Base-by-base conservation (phyloP, 2,329 filamentous ascomycete genomes). In the Calycina herbarum region DNA sequence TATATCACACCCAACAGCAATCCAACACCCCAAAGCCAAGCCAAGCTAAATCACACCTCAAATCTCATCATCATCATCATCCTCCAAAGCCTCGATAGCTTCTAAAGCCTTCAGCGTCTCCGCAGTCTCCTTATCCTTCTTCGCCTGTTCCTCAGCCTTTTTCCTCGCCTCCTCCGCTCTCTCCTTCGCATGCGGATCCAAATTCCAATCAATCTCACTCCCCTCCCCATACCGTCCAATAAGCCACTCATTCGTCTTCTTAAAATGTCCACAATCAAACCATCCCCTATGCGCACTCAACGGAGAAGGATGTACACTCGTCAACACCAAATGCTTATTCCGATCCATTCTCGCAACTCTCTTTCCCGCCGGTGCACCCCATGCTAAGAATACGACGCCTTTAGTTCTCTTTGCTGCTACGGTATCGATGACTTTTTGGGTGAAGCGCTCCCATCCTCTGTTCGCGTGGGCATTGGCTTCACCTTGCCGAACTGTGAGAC, bases 311-410 rank as follows among this genome's bases (percentile, higher is more conserved):
- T 99, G 95, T 60, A 94, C 93, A 73, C 89, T 91, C 79, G 90
- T 89, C 70, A 99, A 82, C 45, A 99, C 92, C 57, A 92, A 83
- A 79, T 99, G 94, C 73, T 85, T 89, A 69, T 86, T 82, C 61
- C 79, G 81, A 74, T 95, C 90, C 62, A 98, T 83, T 71, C 88
- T 90, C 54, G 84, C 80, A 27, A 96, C 92, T 64, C 94, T 83
- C 80, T 92, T 91, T 64, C 89, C 90, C 0, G 95, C 95, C 1
- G 93, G 92, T 5, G 83, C 88, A 17, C 95, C 95, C 95, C 95
- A 99, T 0, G 94, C 94, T 78, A 99, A 81, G 76, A 97, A 99
- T 4, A 97, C 95, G 1, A 99, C 94, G 1, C 95, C 95, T 33
- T 84, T 83, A 0, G 86, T 88, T 57, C 93, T 85, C 71, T 90